Conservation (phyloP, 345 rosid genomes). For the Lepidium didymum region DNA sequence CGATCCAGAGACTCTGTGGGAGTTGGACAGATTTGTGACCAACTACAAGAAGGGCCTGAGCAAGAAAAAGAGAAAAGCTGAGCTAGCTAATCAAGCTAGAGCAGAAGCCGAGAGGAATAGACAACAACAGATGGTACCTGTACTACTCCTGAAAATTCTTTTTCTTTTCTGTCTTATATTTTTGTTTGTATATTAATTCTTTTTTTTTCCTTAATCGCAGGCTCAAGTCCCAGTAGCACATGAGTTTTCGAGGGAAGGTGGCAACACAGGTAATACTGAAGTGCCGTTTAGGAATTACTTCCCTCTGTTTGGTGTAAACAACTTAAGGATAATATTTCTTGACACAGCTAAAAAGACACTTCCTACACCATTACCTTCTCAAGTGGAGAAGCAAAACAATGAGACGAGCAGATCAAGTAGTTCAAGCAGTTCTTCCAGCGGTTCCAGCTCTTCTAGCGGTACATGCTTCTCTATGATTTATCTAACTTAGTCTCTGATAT, state of each 20-base stretch:
- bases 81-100: constrained; percentile 78
- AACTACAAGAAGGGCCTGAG: constrained; percentile 94
- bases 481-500: not conserved
- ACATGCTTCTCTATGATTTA: constrained; percentile 3
- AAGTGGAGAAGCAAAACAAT: constrained; percentile 49
- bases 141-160: not conserved
- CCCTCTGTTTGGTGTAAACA: not conserved
- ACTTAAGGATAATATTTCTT: not conserved
- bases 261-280: constrained; percentile 45
- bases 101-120: constrained; percentile 53
- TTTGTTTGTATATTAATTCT: not conserved
- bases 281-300: not conserved
- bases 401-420: constrained; percentile 80
- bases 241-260: constrained; percentile 46
- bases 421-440: constrained; percentile 96
- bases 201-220: constrained; percentile 32
- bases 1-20: constrained; percentile 98
- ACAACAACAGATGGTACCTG: constrained; percentile 54
- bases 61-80: constrained; percentile 96
- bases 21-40: constrained; percentile 92
- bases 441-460: constrained; percentile 98
- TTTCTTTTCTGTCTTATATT: not conserved
- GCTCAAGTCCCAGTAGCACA: constrained; percentile 35
- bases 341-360: constrained; percentile 47
- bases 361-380: constrained; percentile 34